phyloP scores from a whole-genome alignment of 139 green algal genomes.

The Chlamydomonas urium region DNA sequence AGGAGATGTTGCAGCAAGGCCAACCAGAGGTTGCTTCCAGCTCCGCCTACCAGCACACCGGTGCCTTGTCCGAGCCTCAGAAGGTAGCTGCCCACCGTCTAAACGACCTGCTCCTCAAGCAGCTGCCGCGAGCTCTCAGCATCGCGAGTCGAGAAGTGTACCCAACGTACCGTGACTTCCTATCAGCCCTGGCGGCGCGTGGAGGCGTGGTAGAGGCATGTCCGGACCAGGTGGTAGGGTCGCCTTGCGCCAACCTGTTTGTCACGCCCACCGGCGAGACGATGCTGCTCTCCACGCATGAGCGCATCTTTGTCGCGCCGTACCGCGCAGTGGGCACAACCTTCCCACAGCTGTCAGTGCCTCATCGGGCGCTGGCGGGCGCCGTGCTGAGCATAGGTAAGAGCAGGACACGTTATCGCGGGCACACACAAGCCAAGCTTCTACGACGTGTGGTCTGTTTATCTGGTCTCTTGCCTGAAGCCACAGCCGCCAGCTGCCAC shows the following conservation, averaged over 20 bases:
- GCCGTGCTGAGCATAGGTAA: constrained; percentile 30
- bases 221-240: constrained; percentile 39
- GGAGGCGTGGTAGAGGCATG: constrained; percentile 59
- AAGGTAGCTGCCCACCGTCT: constrained; percentile 32
- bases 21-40: neutral
- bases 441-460: too few relatives aligned
- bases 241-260: constrained; percentile 56
- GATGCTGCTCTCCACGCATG: constrained; percentile 52
- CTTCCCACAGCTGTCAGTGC: constrained; percentile 48
- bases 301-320: constrained; percentile 59
- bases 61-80: constrained; percentile 21
- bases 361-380: constrained; percentile 41
- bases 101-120: constrained; percentile 29
- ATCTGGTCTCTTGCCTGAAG: too few relatives aligned
- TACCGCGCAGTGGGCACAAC: constrained; percentile 48
- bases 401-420: too few relatives aligned
- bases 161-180: constrained; percentile 38
- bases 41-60: neutral
- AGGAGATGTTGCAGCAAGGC: neutral
- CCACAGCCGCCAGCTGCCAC: too few relatives aligned
- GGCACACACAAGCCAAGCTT: too few relatives aligned
- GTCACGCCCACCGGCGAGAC: constrained; percentile 46
- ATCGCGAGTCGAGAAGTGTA: constrained; percentile 24
- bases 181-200: constrained; percentile 22
- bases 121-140: constrained; percentile 27